A percentile compares a stretch with the other conserved stretches of the same genome.
Evolutionary conservation across 495 filamentous ascomycete species (phyloP).

Genomic region (Penicillium turbatum): DNA sequence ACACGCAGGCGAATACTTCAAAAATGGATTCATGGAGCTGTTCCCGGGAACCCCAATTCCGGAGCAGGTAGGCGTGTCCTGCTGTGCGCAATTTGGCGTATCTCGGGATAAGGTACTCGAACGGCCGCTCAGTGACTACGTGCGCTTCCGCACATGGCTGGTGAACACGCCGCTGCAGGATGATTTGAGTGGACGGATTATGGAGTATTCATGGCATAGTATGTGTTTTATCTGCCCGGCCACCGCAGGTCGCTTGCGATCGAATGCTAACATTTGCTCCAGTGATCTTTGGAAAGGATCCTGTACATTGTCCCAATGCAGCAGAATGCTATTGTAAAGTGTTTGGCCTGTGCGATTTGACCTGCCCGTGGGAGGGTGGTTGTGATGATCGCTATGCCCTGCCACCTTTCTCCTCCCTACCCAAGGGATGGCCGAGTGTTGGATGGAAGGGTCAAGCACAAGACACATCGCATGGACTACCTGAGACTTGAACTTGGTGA

Average conservation of each 20-base stretch:
- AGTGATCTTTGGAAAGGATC: conserved; percentile 50
- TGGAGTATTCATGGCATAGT: conserved; percentile 74
- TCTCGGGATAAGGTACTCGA: conserved; percentile 49
- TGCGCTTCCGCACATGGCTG: conserved; percentile 57
- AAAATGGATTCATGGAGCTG: conserved; percentile 50
- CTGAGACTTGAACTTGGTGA: conserved; percentile 24
- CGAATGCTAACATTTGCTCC: conserved; percentile 10
- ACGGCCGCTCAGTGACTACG: conserved; percentile 51
- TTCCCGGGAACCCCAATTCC: conserved; percentile 49
- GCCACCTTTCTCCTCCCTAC: conserved; percentile 44
- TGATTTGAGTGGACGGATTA: conserved; percentile 57
- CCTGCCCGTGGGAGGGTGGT: conserved; percentile 30
- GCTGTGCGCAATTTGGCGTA: conserved; percentile 72
- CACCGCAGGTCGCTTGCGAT: neutral
- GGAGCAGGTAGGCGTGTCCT: conserved; percentile 51
- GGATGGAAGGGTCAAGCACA: conserved; percentile 48
- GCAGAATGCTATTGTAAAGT: conserved; percentile 60
- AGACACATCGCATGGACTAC: conserved; percentile 36
- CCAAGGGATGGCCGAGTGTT: conserved; percentile 48
- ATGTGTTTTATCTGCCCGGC: conserved; percentile 13
- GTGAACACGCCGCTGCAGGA: conserved; percentile 52
- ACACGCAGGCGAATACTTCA: conserved; percentile 49
- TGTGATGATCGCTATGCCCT: conserved; percentile 46
- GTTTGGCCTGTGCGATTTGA: conserved; percentile 55
- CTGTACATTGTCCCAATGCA: conserved; percentile 54